Evolutionary conservation across 306 rosid species (phyloP), one percentile per base, ranked within the genome.

Genomic region (Prinsepia uniflora): DNA sequence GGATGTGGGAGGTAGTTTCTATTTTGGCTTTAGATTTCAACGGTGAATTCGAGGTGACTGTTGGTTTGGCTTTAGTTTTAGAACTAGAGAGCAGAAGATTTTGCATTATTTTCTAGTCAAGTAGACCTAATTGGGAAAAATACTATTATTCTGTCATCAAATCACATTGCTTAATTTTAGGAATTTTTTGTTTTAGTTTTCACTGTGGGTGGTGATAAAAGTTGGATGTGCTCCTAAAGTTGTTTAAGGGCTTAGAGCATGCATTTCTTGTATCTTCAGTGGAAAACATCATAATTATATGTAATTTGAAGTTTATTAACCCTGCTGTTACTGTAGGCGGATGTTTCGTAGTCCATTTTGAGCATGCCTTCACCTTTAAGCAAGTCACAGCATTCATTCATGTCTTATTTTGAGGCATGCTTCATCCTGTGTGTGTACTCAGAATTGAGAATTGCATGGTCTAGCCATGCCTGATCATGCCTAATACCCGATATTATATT

Each of bases 251-350:
- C 45, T 34, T 53, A 67, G 41, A 79, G 47, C 69, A 73, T 52
- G 73, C 75, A 42, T 49, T 68, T 76, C 80, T 65, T 78, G 79
- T 84, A 66, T 73, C 40, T 75, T 50, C 64, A 73, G 78, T 82
- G 77, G 82, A 72, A 71, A 75, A 68, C 78, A 75, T 72, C 81
- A 79, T 81, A 11, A 74, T 66, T 82, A 42, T 79, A 24, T 39
- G 69, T 69, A 78, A 50, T 18, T 67, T 75, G 52, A 58, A 60
- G 62, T 55, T 76, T 43, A 59, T 58, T 65, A n/a, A 17, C 70
- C 76, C 47, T 77, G 75, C 54, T 40, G 66, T 49, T 78, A 70
- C 70, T 72, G 58, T 50, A 40, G 65, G 67, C 60, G 44, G 60
- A 62, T 71, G 72, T 72, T 60, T 64, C 58, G 57, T 50, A 17